Conservation (phyloP, 164 flowering plant species). For the Aristolochia californica region DNA sequence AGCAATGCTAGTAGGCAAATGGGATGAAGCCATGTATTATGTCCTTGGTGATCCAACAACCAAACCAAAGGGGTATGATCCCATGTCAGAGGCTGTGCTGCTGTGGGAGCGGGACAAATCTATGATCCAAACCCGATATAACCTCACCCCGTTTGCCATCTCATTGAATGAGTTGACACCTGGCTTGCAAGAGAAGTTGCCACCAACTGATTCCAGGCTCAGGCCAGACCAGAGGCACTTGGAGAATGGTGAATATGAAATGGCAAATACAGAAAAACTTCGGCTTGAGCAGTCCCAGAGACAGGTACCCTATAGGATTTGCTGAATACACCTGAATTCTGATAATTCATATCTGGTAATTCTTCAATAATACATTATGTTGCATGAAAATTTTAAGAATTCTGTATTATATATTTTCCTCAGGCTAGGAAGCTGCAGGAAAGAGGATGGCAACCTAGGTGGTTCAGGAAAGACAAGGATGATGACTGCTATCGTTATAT, state of each 20-base stretch:
- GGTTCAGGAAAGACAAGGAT: slow-evolving; percentile 75
- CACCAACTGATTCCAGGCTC: slow-evolving; percentile 95
- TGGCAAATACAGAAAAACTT: slow-evolving; percentile 87
- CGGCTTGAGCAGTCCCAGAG: slow-evolving; percentile 89
- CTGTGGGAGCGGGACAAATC: slow-evolving; percentile 90
- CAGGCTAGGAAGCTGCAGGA: slow-evolving; percentile 96
- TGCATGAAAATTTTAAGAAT: background rate
- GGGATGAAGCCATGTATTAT: slow-evolving; percentile 99
- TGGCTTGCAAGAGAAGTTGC: slow-evolving; percentile 59
- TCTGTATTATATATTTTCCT: background rate
- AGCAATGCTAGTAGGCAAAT: slow-evolving; percentile 89
- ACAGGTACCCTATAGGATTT: slow-evolving; percentile 41
- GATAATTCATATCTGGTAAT: background rate
- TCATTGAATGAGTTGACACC: slow-evolving; percentile 85
- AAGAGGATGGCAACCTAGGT: slow-evolving; percentile 94
- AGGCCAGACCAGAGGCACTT: slow-evolving; percentile 92
- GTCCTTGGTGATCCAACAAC: slow-evolving; percentile 89
- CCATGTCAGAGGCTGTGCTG: slow-evolving; percentile 90
- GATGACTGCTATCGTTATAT: slow-evolving; percentile 73
- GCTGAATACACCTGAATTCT: background rate
- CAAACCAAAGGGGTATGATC: slow-evolving; percentile 93
- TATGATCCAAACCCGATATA: slow-evolving; percentile 73
- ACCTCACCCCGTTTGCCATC: slow-evolving; percentile 92
- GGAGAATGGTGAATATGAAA: slow-evolving; percentile 93
- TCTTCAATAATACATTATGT: background rate